Conservation (phyloP, 2,329 filamentous ascomycete genomes). For the Seiridium cupressi region DNA sequence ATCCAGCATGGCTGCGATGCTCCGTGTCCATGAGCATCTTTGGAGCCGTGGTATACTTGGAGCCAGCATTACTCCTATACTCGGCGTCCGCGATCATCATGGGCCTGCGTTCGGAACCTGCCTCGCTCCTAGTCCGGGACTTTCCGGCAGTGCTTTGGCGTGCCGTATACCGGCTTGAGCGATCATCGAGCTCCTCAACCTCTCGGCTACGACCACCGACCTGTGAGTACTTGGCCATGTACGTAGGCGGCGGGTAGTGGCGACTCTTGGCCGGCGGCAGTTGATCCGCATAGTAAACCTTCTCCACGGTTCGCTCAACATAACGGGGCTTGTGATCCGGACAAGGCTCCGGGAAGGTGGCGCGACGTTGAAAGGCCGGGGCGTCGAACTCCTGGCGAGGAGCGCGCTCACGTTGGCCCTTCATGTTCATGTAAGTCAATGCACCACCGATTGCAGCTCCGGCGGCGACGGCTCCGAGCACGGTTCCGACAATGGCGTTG, state of each 20-base stretch:
- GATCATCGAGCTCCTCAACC: constrained; percentile 38
- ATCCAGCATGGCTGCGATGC: constrained; percentile 24
- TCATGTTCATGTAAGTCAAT: constrained; percentile 70
- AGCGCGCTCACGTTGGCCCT: constrained; percentile 47
- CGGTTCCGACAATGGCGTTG: constrained; percentile 69
- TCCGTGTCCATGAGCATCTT: constrained; percentile 23
- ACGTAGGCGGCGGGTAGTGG: constrained; percentile 32
- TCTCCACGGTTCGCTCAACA: constrained; percentile 35
- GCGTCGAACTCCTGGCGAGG: constrained; percentile 39
- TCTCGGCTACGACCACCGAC: constrained; percentile 25
- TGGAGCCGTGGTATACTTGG: constrained; percentile 29
- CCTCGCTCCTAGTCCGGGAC: constrained; percentile 40
- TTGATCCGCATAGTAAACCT: constrained; percentile 34
- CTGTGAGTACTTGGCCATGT: constrained; percentile 34
- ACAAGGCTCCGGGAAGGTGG: constrained; percentile 42
- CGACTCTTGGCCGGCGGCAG: constrained; percentile 24
- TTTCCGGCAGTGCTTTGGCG: constrained; percentile 32
- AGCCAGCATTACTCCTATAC: constrained; percentile 37
- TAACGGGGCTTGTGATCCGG: constrained; percentile 31
- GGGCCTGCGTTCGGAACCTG: constrained; percentile 30
- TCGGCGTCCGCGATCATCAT: constrained; percentile 40
- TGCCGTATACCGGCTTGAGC: constrained; percentile 37
- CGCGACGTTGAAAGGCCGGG: constrained; percentile 39
- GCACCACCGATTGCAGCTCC: constrained; percentile 65
- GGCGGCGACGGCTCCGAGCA: constrained; percentile 72